Base-by-base conservation (phyloP, 768 basidiomycete species). In the Naganishia onofrii region DNA sequence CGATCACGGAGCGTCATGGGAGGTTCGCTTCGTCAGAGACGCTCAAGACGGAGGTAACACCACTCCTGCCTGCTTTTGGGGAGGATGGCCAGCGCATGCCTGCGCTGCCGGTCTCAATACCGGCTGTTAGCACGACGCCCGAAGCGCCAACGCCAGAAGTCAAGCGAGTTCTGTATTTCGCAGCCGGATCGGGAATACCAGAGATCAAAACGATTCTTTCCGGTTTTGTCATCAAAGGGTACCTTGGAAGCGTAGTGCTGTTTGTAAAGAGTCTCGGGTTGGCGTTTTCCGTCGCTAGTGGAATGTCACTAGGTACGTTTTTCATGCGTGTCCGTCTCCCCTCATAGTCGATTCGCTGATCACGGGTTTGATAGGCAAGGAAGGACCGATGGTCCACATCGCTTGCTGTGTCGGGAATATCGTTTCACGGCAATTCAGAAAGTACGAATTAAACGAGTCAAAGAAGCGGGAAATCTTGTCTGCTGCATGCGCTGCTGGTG, bases 211-310 rank as follows among this genome's bases (percentile, higher is more conserved):
- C 66, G 54, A 74, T 78, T 55, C 66, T 54, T 69, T 72, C 68
- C 87, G 93, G 94, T 42, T 97, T 96, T 76, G 94, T 97, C 29
- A 96, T 99, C 68, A 92, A 96, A 71, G 96, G 96, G 21, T 99
- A 95, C 79, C 89, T 99, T 44, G 96, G 96, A 28, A 89, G 85
- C 29, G 88, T 93, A 70, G 91, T 90, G 0, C 82, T 99, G 55
- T 88, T 93, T 79, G 92, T 90, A 4, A 99, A 99, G 79, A 85
- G 90, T 7, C 85, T 95, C 28, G 95, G 94, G 13, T 81, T 99
- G 67, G 88, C 93, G 0, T 84, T 99, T 0, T 90, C 91, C 4
- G 94, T 98, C 26, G 94, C 91, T 3, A 93, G 92, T 0, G 96
- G 96, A 0, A 84, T 98, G 23, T 89, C 90, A 2, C 84, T 98